Conservation (phyloP, 768 basidiomycete species). For the Phylloporus rhodoxanthus region DNA sequence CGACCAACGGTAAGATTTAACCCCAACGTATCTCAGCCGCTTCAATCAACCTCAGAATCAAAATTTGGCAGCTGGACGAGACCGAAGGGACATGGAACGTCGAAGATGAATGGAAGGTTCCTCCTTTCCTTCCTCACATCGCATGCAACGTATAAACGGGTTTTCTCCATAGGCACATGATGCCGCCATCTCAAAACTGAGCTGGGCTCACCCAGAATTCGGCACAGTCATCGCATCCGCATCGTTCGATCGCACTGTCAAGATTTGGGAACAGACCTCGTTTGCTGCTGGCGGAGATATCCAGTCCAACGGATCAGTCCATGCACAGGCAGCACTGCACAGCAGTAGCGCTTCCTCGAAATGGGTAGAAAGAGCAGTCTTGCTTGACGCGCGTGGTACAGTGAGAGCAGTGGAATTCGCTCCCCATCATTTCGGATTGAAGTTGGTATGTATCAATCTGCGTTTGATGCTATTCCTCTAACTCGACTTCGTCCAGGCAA, state of each 20-base stretch:
- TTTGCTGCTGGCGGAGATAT: conserved; percentile 26
- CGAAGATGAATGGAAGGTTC: conserved; percentile 91
- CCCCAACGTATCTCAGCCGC: conserved; percentile 2
- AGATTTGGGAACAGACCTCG: conserved; percentile 78
- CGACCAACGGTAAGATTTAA: conserved; percentile 60
- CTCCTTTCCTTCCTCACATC: background rate
- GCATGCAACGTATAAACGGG: background rate
- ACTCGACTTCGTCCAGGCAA: conserved; percentile 48
- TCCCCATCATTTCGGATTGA: conserved; percentile 82
- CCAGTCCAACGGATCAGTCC: conserved; percentile 20
- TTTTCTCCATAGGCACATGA: conserved; percentile 76
- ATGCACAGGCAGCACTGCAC: conserved; percentile 7
- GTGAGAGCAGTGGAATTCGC: conserved; percentile 84
- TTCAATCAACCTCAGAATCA: conserved; percentile 47
- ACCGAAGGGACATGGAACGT: conserved; percentile 65
- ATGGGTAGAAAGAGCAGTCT: conserved; percentile 70
- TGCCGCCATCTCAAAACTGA: conserved; percentile 75
- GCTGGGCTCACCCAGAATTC: conserved; percentile 92
- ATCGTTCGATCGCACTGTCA: conserved; percentile 87
- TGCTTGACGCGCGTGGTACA: conserved; percentile 82
- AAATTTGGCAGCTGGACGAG: conserved; percentile 79
- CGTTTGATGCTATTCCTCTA: background rate
- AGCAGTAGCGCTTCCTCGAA: conserved; percentile 35
- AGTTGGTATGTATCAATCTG: conserved; percentile 52
- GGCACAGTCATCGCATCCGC: conserved; percentile 81